phyloP scores from a whole-genome alignment of 2,329 filamentous ascomycete genomes.

The Neodidymelliopsis sp. region DNA sequence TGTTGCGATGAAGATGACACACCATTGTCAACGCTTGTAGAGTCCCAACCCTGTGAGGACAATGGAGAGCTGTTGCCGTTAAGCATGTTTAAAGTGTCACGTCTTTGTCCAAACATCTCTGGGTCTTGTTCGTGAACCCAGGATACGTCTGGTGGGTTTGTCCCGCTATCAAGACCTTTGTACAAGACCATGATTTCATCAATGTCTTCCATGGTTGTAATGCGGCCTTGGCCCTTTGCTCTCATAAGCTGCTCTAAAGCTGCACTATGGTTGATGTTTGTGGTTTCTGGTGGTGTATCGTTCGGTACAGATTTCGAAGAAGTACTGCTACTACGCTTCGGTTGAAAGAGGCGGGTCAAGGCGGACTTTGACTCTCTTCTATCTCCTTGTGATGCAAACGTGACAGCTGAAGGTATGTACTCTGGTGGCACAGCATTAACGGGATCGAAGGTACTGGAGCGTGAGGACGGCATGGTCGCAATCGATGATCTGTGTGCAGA shows the following conservation, averaged over 20 bases:
- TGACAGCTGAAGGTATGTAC: conserved; percentile 32
- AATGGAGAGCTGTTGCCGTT: conserved; percentile 12
- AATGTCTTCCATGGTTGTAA: conserved; percentile 42
- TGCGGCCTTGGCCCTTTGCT: conserved; percentile 29
- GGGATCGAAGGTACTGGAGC: conserved; percentile 16
- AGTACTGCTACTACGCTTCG: conserved; percentile 24
- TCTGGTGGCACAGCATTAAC: conserved; percentile 18
- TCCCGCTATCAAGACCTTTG: conserved; percentile 27
- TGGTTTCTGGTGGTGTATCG: conserved; percentile 9
- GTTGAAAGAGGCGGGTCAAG: conserved; percentile 34
- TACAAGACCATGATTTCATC: conserved; percentile 45
- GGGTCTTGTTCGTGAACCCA: conserved; percentile 7
- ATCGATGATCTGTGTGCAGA: conserved; percentile 14
- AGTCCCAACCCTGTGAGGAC: neutral
- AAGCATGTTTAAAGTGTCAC: conserved; percentile 33
- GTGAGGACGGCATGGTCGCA: conserved; percentile 26
- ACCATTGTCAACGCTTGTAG: neutral
- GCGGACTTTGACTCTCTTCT: conserved; percentile 25
- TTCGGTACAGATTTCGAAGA: conserved; percentile 11
- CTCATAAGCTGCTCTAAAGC: conserved; percentile 34
- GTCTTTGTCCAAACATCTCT: conserved; percentile 7
- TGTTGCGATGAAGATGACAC: neutral
- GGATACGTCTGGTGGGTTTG: neutral
- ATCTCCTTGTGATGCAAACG: conserved; percentile 20
- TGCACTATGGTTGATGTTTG: conserved; percentile 27